Evolutionary conservation across 2,329 filamentous ascomycete species (phyloP).

Genomic region (Cladobotryum protrusum): DNA sequence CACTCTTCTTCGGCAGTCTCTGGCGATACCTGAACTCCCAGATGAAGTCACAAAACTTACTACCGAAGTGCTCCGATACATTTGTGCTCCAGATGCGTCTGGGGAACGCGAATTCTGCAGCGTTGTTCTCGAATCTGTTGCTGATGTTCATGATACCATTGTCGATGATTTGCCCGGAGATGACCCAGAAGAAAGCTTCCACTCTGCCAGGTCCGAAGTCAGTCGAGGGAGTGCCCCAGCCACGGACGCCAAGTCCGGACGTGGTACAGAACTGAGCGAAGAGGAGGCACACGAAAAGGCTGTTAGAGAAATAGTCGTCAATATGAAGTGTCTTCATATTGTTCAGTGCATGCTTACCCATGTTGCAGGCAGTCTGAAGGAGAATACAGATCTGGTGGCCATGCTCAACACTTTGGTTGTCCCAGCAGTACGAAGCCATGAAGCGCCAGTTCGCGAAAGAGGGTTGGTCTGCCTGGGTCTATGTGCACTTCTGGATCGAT

Average conservation of each 20-base stretch:
- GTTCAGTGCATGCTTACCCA: constrained; percentile 97
- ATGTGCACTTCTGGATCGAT: constrained; percentile 85
- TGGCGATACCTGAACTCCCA: constrained; percentile 80
- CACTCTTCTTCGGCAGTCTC: constrained; percentile 73
- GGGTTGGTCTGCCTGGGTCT: constrained; percentile 85
- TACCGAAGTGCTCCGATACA: constrained; percentile 72
- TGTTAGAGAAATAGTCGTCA: constrained; percentile 87
- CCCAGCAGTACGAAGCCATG: constrained; percentile 86
- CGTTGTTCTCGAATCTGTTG: constrained; percentile 85
- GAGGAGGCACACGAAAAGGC: constrained; percentile 68
- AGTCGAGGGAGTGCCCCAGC: constrained; percentile 57
- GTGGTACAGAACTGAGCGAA: constrained; percentile 44
- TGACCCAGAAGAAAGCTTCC: constrained; percentile 68
- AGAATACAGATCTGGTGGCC: constrained; percentile 87
- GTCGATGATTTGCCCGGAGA: constrained; percentile 58
- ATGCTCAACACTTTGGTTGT: constrained; percentile 98
- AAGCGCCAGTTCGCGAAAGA: constrained; percentile 85
- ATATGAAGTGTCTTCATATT: constrained; percentile 97
- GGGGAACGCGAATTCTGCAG: constrained; percentile 80
- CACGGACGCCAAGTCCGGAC: constrained; percentile 37
- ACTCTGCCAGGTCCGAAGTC: constrained; percentile 83
- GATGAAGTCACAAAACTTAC: constrained; percentile 89
- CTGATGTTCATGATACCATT: constrained; percentile 94
- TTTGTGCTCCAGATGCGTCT: constrained; percentile 68
- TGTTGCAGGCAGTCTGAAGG: constrained; percentile 78